phyloP scores from a whole-genome alignment of 352 stramenopile species.

The Globisporangium canariense region DNA sequence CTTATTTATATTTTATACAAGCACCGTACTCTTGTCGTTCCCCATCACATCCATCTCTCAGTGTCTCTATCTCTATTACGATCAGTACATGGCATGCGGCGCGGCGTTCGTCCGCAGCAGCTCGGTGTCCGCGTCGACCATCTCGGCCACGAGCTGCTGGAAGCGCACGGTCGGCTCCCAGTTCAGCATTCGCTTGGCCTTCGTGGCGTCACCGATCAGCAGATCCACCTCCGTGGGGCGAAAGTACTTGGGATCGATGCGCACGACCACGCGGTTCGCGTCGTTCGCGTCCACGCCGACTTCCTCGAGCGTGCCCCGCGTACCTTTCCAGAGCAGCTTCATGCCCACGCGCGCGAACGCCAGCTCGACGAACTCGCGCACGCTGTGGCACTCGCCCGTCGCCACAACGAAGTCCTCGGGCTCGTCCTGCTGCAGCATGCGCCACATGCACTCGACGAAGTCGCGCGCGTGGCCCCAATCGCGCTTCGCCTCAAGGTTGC shows the following conservation, averaged over 20 bases:
- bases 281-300: conserved; percentile 90
- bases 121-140: conserved; percentile 89
- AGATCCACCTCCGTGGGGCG: conserved; percentile 98
- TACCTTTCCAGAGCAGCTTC: conserved; percentile 91
- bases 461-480: conserved; percentile 99
- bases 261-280: conserved; percentile 89
- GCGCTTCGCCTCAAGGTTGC: conserved; percentile 97
- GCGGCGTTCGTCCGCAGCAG: conserved; percentile 20
- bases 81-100: conserved; percentile 9
- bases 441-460: conserved; percentile 99
- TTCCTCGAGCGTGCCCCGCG: conserved; percentile 89
- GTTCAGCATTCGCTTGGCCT: conserved; percentile 88
- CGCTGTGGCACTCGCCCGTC: conserved; percentile 97
- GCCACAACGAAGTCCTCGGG: conserved; percentile 83
- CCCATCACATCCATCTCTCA: background rate
- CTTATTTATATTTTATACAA: conserved; percentile 13
- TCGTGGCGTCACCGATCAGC: conserved; percentile 93
- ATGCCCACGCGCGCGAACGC: conserved; percentile 91
- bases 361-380: conserved; percentile 97
- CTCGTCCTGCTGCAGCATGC: conserved; percentile 92
- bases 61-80: background rate
- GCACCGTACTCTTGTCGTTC: background rate
- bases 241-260: conserved; percentile 97
- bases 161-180: conserved; percentile 94
- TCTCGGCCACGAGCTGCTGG: conserved; percentile 93